These are phyloP conservation scores for Boletellus emodensis DNA, from an alignment of 768 basidiomycete species.

Conservation along the genomic window DNA sequence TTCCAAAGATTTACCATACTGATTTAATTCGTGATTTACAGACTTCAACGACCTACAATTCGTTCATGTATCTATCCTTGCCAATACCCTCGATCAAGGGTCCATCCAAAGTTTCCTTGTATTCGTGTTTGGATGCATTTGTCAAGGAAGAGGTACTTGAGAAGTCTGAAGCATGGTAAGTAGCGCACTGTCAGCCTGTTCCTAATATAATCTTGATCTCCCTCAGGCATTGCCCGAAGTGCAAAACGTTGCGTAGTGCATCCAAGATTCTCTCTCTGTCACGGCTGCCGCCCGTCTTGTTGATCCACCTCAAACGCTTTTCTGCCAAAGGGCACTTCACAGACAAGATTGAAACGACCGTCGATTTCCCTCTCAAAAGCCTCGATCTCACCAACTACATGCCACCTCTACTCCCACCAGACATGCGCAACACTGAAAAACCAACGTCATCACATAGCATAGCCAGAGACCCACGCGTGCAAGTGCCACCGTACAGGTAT, in stretches of 20 bases:
- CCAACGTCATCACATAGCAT: constrained; percentile 14
- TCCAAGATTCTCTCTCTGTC: constrained; percentile 86
- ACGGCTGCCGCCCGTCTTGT: constrained; percentile 86
- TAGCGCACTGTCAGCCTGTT: background rate
- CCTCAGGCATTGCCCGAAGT: constrained; percentile 87
- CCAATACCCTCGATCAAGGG: constrained; percentile 73
- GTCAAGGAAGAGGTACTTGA: constrained; percentile 89
- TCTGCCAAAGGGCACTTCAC: constrained; percentile 88
- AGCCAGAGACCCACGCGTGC: constrained; percentile 71
- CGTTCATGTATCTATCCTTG: constrained; percentile 91
- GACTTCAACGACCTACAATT: constrained; percentile 97
- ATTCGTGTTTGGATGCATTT: constrained; percentile 84
- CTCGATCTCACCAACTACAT: constrained; percentile 77
- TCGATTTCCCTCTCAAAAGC: constrained; percentile 76
- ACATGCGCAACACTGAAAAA: constrained; percentile 50
- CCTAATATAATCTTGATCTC: background rate
- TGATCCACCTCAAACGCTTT: constrained; percentile 92
- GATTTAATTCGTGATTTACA: constrained; percentile 29
- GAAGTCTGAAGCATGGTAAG: constrained; percentile 90
- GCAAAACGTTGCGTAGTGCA: constrained; percentile 84
- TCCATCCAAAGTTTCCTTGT: constrained; percentile 59
- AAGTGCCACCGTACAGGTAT: constrained; percentile 87
- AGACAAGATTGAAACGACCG: constrained; percentile 93
- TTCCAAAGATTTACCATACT: constrained; percentile 8
- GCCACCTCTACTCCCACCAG: constrained; percentile 73